Percentiles rank a stretch among this genome's conserved stretches.
Conservation (phyloP, 2,329 filamentous ascomycete species). For the Aspergillus latus region DNA sequence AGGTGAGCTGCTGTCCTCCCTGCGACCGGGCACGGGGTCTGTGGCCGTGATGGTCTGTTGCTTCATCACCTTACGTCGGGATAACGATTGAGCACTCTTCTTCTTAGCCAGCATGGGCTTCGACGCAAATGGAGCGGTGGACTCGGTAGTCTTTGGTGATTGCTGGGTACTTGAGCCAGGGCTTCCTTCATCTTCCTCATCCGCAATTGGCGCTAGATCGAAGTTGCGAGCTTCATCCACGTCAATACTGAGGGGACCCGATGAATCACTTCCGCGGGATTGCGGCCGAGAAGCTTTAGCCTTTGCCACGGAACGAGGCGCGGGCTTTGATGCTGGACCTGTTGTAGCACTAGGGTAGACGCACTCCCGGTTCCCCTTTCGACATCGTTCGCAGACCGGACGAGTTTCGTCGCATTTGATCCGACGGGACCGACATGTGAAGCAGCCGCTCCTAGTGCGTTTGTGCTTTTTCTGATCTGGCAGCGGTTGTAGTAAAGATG, state of each 20-base stretch:
- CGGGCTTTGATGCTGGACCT: conserved; percentile 43
- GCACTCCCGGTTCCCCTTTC: conserved; percentile 88
- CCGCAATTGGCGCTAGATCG: conserved; percentile 42
- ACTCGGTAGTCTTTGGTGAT: conserved; percentile 22
- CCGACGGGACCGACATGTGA: conserved; percentile 81
- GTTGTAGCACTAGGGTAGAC: conserved; percentile 67
- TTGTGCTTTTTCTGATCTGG: conserved; percentile 84
- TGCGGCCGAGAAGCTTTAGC: conserved; percentile 39
- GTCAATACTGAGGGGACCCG: conserved; percentile 48
- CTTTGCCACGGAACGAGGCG: conserved; percentile 45
- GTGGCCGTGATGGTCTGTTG: conserved; percentile 19
- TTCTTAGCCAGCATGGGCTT: conserved; percentile 26
- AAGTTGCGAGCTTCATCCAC: conserved; percentile 37
- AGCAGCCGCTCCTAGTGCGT: conserved; percentile 90
- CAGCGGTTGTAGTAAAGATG: conserved; percentile 32
- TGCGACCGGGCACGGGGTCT: conserved; percentile 41
- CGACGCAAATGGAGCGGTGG: conserved; percentile 23
- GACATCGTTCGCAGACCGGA: conserved; percentile 86
- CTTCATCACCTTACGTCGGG: conserved; percentile 27
- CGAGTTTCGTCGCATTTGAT: conserved; percentile 93
- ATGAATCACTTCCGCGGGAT: conserved; percentile 50
- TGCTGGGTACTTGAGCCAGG: conserved; percentile 24
- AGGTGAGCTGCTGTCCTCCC: conserved; percentile 53
- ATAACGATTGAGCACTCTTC: conserved; percentile 32
- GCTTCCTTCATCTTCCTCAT: conserved; percentile 41